Percentiles rank a stretch among this genome's conserved stretches.
These are phyloP conservation scores for Glonium stellatum DNA, from an alignment of 495 filamentous ascomycete species.

Conservation along the genomic window DNA sequence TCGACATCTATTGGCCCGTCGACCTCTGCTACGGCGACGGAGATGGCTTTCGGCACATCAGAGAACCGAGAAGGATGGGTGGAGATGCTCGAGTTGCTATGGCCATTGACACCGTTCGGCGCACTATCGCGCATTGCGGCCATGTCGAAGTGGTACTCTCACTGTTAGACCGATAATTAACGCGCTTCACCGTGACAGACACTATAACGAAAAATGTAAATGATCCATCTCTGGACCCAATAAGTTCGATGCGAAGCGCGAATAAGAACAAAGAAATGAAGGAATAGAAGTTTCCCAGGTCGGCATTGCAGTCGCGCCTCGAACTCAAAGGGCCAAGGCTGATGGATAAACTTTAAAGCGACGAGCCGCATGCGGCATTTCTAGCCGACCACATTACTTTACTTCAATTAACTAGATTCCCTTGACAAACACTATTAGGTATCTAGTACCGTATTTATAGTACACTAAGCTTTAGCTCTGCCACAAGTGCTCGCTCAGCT, in stretches of 20 bases:
- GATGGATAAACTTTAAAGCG: too few relatives aligned
- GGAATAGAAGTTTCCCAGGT: background rate
- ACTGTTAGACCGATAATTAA: background rate
- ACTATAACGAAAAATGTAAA: background rate
- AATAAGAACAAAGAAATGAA: background rate
- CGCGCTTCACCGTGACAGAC: too few relatives aligned
- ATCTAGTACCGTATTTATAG: too few relatives aligned
- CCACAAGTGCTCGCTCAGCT: constrained; percentile 78
- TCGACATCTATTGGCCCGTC: constrained; percentile 78
- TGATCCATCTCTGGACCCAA: background rate
- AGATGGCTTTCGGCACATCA: constrained; percentile 18
- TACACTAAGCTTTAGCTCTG: too few relatives aligned
- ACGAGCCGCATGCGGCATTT: too few relatives aligned
- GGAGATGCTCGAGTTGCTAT: constrained; percentile 31
- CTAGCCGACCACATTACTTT: too few relatives aligned
- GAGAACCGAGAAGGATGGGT: constrained; percentile 57
- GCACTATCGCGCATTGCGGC: constrained; percentile 49
- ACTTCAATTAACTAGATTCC: too few relatives aligned
- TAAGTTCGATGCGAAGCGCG: background rate
- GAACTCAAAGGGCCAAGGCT: too few relatives aligned
- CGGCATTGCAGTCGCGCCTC: too few relatives aligned
- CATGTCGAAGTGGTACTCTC: constrained; percentile 36
- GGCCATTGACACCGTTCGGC: constrained; percentile 52
- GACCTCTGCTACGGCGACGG: constrained; percentile 41
- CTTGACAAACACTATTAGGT: too few relatives aligned